A percentile compares a stretch with the other conserved stretches of the same genome.
These are phyloP conservation scores for Pichia sp. DNA, from an alignment of 1,139 yeast genomes.

Conservation along the genomic window DNA sequence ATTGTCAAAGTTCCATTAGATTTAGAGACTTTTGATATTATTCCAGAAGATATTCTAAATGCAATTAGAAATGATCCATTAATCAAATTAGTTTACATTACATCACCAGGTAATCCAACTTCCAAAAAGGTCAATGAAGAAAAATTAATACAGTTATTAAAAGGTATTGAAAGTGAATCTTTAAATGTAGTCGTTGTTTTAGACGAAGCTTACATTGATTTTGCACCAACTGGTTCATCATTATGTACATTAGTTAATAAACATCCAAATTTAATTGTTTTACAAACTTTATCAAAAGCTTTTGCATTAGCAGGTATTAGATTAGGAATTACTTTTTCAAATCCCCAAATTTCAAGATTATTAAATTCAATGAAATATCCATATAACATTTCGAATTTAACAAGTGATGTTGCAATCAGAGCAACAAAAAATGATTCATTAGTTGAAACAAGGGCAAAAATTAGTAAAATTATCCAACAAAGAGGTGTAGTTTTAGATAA, in stretches of 20 bases:
- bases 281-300: constrained; percentile 89
- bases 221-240: constrained; percentile 62
- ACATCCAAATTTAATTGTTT: constrained; percentile 75
- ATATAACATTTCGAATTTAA: constrained; percentile 80
- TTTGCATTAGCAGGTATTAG: constrained; percentile 96
- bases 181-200: constrained; percentile 82
- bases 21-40: constrained; percentile 58
- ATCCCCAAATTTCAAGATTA: constrained; percentile 51
- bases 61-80: constrained; percentile 47
- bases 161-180: constrained; percentile 32
- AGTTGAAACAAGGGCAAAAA: constrained; percentile 49
- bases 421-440: constrained; percentile 62
- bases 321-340: constrained; percentile 71
- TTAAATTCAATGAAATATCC: constrained; percentile 93
- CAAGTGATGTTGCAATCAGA: constrained; percentile 68
- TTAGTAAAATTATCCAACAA: constrained; percentile 46
- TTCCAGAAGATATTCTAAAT: constrained; percentile 48
- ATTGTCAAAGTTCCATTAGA: constrained; percentile 65
- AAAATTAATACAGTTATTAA: constrained; percentile 45
- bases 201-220: constrained; percentile 95
- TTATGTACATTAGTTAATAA: constrained; percentile 74
- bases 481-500: constrained; percentile 47
- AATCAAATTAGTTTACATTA: constrained; percentile 71
- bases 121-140: constrained; percentile 53
- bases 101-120: constrained; percentile 99